Evolutionary conservation across 768 basidiomycete species (phyloP).

Genomic region (Neoboletus magnificus): DNA sequence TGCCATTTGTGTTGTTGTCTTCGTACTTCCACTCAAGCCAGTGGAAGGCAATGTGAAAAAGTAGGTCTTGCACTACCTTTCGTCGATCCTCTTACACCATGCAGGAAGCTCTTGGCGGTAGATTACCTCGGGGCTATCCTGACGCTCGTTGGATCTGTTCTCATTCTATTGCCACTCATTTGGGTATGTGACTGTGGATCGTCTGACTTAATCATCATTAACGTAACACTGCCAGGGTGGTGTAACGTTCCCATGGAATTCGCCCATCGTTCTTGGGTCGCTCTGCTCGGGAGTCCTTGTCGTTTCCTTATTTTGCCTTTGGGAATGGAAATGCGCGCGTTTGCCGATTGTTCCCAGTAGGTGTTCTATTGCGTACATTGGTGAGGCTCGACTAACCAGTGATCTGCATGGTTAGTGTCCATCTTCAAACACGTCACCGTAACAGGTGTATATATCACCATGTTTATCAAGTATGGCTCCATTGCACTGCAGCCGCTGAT

Average conservation of each 20-base stretch:
- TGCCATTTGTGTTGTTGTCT: slow-evolving; percentile 53
- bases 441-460: slow-evolving; percentile 61
- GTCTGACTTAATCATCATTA: background rate
- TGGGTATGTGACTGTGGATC: slow-evolving; percentile 46
- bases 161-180: slow-evolving; percentile 67
- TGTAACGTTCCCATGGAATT: slow-evolving; percentile 68
- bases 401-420: slow-evolving; percentile 45
- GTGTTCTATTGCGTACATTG: slow-evolving; percentile 14
- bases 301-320: slow-evolving; percentile 56
- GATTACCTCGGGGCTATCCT: slow-evolving; percentile 62
- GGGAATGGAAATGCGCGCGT: slow-evolving; percentile 68
- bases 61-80: slow-evolving; percentile 24
- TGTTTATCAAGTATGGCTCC: slow-evolving; percentile 58
- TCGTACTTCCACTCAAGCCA: slow-evolving; percentile 65
- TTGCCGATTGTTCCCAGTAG: slow-evolving; percentile 72
- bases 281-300: slow-evolving; percentile 54
- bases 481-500: background rate
- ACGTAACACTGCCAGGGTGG: slow-evolving; percentile 48
- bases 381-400: background rate
- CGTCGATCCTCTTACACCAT: background rate
- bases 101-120: slow-evolving; percentile 59
- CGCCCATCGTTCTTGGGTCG: slow-evolving; percentile 59
- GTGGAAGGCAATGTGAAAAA: slow-evolving; percentile 58
- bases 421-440: slow-evolving; percentile 70
- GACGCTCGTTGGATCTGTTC: slow-evolving; percentile 57